Percentiles rank a stretch among this genome's conserved stretches.
Evolutionary conservation across 495 filamentous ascomycete genomes (phyloP).

Genomic region (Penicillium ucsense): DNA sequence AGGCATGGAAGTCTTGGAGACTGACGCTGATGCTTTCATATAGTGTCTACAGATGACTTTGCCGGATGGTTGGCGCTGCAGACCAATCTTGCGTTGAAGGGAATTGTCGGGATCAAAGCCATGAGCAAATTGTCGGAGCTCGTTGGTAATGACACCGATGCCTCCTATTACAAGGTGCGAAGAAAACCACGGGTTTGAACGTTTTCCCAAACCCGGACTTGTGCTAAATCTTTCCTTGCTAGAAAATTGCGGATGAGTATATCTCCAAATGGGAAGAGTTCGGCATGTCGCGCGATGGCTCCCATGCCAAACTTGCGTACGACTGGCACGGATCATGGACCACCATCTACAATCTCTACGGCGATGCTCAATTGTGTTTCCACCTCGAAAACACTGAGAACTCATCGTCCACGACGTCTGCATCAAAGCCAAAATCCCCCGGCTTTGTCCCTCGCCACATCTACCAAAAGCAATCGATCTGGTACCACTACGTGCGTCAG

Average conservation of each 20-base stretch:
- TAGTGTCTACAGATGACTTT: slow-evolving; percentile 85
- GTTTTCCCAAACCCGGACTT: not conserved
- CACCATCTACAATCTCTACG: slow-evolving; percentile 85
- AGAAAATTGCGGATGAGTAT: slow-evolving; percentile 65
- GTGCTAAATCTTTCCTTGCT: not conserved
- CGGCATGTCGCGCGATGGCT: slow-evolving; percentile 69
- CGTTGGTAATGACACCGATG: slow-evolving; percentile 56
- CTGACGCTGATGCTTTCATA: not conserved
- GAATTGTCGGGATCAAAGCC: slow-evolving; percentile 88
- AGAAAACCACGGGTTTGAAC: not conserved
- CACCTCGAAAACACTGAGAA: slow-evolving; percentile 44
- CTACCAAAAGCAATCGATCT: slow-evolving; percentile 74
- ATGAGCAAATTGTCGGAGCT: slow-evolving; percentile 77
- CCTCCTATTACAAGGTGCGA: slow-evolving; percentile 50
- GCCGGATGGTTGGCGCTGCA: slow-evolving; percentile 88
- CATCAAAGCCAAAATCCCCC: slow-evolving; percentile 9
- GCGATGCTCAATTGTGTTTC: slow-evolving; percentile 74
- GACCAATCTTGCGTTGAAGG: slow-evolving; percentile 88
- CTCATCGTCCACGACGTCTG: not conserved
- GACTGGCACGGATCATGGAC: slow-evolving; percentile 95
- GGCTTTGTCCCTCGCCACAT: slow-evolving; percentile 61
- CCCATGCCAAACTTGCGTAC: slow-evolving; percentile 85
- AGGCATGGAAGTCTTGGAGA: too few species aligned
- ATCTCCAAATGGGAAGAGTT: slow-evolving; percentile 75
- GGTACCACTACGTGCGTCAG: slow-evolving; percentile 79